phyloP scores from a whole-genome alignment of 1,284 basidiomycete genomes.

The Grifola frondosa region DNA sequence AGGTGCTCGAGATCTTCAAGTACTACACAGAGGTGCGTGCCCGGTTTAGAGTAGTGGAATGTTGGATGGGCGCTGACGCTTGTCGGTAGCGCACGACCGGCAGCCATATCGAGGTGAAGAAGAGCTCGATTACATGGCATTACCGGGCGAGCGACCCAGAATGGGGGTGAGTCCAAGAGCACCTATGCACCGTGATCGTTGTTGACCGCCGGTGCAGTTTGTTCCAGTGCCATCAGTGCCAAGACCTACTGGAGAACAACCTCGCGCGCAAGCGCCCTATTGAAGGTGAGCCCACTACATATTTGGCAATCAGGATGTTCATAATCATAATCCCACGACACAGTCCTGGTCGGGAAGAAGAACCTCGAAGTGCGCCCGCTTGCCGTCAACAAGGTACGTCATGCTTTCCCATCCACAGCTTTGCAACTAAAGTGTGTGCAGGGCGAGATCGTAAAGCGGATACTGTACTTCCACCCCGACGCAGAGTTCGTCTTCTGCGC shows the following conservation, averaged over 20 bases:
- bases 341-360: conserved; percentile 95
- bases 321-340: conserved; percentile 22
- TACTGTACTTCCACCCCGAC: conserved; percentile 90
- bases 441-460: conserved; percentile 96
- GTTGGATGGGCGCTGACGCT: conserved; percentile 20
- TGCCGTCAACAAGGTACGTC: conserved; percentile 84
- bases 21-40: conserved; percentile 86
- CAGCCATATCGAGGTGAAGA: conserved; percentile 95
- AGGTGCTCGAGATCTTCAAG: conserved; percentile 93
- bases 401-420: background rate
- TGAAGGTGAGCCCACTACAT: no score
- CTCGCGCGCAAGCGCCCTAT: conserved; percentile 86
- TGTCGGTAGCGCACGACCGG: conserved; percentile 74
- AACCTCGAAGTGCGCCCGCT: conserved; percentile 95
- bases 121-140: conserved; percentile 98
- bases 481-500: conserved; percentile 96
- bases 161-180: conserved; percentile 85
- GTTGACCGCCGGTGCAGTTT: conserved; percentile 45
- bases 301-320: no score
- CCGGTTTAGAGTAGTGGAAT: conserved; percentile 1
- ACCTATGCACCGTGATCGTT: background rate
- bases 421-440: conserved; percentile 19
- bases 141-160: conserved; percentile 93
- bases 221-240: conserved; percentile 95
- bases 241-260: conserved; percentile 94